Evolutionary conservation across 495 filamentous ascomycete species (phyloP).

Genomic region (Aspergillus avenaceus): DNA sequence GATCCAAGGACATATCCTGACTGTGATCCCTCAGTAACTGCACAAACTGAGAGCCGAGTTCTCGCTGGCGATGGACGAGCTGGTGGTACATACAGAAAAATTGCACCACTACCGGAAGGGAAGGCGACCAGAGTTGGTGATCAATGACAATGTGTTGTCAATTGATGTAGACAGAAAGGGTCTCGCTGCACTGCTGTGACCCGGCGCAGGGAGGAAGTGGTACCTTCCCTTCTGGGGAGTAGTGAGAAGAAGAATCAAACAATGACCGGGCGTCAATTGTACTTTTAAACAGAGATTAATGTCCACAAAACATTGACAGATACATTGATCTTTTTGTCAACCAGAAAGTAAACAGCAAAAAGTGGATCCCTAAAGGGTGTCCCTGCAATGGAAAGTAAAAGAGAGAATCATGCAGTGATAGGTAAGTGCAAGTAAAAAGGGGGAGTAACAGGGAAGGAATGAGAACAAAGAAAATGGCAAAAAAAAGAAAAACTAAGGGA

Average conservation of each 20-base stretch:
- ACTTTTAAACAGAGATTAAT: not conserved
- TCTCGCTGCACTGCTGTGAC: slow-evolving; percentile 6
- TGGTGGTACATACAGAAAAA: slow-evolving; percentile 41
- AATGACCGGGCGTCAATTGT: too few relatives aligned
- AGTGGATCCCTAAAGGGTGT: slow-evolving; percentile 1
- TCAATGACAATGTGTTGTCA: not conserved
- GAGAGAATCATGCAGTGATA: slow-evolving; percentile 21
- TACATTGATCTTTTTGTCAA: not conserved
- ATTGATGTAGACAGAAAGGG: not conserved
- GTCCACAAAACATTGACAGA: not conserved
- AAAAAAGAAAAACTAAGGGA: not conserved
- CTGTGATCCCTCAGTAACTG: slow-evolving; percentile 45
- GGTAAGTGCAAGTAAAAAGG: not conserved
- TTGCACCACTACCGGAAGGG: slow-evolving; percentile 13
- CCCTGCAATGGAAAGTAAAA: slow-evolving; percentile 21
- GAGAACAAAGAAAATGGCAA: not conserved
- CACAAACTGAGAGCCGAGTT: slow-evolving; percentile 39
- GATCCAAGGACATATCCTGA: slow-evolving; percentile 54
- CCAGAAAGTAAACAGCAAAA: slow-evolving; percentile 5
- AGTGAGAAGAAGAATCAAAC: too few relatives aligned
- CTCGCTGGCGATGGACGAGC: slow-evolving; percentile 39
- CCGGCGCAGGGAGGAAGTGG: slow-evolving; percentile 1
- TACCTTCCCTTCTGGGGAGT: not conserved
- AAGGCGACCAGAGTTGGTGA: slow-evolving; percentile 3
- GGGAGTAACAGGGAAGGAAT: slow-evolving; percentile 1